Base-by-base conservation (phyloP, 139 green algal genomes). In the Auxenochlorella pyrenoidosa region DNA sequence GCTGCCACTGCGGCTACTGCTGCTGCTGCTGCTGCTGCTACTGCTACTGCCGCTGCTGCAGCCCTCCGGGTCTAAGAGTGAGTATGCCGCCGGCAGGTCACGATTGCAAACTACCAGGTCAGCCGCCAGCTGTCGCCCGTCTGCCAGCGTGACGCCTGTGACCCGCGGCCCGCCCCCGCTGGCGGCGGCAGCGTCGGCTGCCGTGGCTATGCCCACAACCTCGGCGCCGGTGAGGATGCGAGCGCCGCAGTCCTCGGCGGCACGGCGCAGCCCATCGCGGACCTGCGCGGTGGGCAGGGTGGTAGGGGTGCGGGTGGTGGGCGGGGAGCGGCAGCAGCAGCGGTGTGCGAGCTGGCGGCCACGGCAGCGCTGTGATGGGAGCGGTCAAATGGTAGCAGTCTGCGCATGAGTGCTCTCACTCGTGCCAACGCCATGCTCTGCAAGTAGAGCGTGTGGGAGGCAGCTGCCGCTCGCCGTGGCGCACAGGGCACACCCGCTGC, bases 91-190 rank as follows among this genome's bases (percentile, higher is more conserved):
- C 3, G 93, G 88, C 58, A 96, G 90, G 86, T 96, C 94, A 59
- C 92, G 87, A 82, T 96, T 96, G 24, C 86, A 91, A 5, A 98
- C 88, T 15, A 98, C 95, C 1, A 95, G 38, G 60, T 96, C 90
- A 0, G 95, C 94, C 2, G 80, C 32, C 21, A 97, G 16, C 28
- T 43, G 13, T 47, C 89, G 68, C 0, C 96, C 95, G 13, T 86
- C 84, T 32, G 86, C 82, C 36, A 96, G 88, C 36, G 47, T 70
- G 16, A 98, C 94, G 0, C 95, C 95, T 21, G 82, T 90, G 1
- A 94, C 94, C 6, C 71, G 54, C 15, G 54, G 54, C 54, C 18
- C 22, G 15, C 16, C 54, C 15, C 54, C 54, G 54, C 15, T 24
- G 22, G 66, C 24, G 44, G 59, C 75, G 0, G 79, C 75, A 28